Percentiles rank a stretch among this genome's conserved stretches.
phyloP scores from a whole-genome alignment of 202 grass and related monocot genomes.

The Hordeum pubiflorum region DNA sequence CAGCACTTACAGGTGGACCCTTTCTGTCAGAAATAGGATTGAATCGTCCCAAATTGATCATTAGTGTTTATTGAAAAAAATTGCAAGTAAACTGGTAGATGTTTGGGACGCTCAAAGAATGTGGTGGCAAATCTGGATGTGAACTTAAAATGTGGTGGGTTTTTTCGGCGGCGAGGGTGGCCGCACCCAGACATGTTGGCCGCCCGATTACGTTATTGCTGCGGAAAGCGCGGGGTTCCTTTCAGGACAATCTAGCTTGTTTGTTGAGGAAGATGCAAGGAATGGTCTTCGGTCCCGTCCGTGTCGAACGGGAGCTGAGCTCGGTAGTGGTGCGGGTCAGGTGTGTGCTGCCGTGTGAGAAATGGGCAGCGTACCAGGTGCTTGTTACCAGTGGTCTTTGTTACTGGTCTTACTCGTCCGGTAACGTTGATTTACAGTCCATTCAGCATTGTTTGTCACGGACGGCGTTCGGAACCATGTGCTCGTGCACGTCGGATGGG shows the following conservation, averaged over 20 bases:
- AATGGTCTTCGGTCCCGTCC: neutral
- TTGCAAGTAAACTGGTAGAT: too few species aligned
- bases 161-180: neutral
- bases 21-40: too few species aligned
- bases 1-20: too few species aligned
- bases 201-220: neutral
- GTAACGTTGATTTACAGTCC: too few species aligned
- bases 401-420: neutral
- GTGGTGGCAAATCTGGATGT: too few species aligned
- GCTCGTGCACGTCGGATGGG: too few species aligned
- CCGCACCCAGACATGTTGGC: neutral
- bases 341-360: neutral
- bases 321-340: neutral
- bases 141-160: too few species aligned
- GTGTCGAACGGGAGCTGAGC: too few species aligned
- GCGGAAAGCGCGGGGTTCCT: slow-evolving; percentile 17
- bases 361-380: too few species aligned
- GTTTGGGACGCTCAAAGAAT: too few species aligned
- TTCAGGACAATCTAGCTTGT: neutral
- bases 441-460: neutral
- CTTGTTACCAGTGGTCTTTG: neutral
- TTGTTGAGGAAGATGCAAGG: slow-evolving; percentile 15
- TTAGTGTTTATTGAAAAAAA: too few species aligned
- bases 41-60: too few species aligned
- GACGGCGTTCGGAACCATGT: neutral